Base-by-base conservation (phyloP, 305 asterid genomes). In the Fraxinus sp. region DNA sequence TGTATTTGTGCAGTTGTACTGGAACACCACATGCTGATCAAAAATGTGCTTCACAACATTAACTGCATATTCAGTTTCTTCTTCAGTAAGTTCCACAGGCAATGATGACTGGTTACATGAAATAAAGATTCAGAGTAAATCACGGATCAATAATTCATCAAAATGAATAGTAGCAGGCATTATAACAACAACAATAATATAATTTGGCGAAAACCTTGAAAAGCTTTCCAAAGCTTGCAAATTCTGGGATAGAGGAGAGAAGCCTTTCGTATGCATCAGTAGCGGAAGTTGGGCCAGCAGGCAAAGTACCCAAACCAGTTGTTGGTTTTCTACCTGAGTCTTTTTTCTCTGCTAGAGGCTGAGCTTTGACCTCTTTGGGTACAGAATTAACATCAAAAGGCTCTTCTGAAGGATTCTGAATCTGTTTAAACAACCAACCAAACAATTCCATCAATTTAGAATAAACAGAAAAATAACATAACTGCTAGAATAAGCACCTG, bases 1-100 rank as follows among this genome's bases (percentile, higher is more conserved):
- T 33, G 99, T 95, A 84, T 95, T 95, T 77, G 93, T 93, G 92
- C 98, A 93, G 87, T 94, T 94, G 97, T 94, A 95, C 89, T 95
- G 99, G 83, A 93, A 94, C 80, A 95, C 96, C 80, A 94, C 92
- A 79, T 92, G 97, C 75, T 83, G 79, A 81, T 93, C 93, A 74
- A 89, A 94, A 82, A 92, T 92, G 90, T 93, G 98, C 89, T 94
- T 94, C 84, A 94, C 95, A 83, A 89, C 96, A 86, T 93, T 91
- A 85, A 94, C 97, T 39, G 96, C 90, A 84, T 94, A 94, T 77
- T 94, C 98, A 66, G 98, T 94, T 91, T 94, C 97, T 90, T 94
- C 98, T 90, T 94, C 98, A n/a, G 98, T 91, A 86, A 94, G 98
- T 89, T 95, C 99, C 92, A 94, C 96, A 2, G 96, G 98, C 1